Base-by-base conservation (phyloP, 1,284 basidiomycete genomes). In the Cerioporus squamosus region DNA sequence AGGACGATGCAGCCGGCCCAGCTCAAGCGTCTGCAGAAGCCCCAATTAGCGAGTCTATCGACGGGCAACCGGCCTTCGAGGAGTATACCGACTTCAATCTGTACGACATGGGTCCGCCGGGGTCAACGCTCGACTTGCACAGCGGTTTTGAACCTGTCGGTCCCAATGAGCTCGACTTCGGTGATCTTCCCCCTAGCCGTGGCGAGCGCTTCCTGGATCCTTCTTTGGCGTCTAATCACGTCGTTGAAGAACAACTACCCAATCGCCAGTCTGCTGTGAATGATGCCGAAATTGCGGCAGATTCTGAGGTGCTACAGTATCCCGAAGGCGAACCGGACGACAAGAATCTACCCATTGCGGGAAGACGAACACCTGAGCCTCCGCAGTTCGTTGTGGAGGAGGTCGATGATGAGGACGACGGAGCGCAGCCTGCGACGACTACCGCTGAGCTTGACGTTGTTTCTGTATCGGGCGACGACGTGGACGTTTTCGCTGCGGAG, bases 101-200 rank as follows among this genome's bases (percentile, higher is more conserved):
- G 29, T 71, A 71, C 51, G 66, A 59, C 22, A 44, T 64, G 68
- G 71, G n/a, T 51, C 63, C 22, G 44, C 61, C 20, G 61, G 61
- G 39, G 43, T 53, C 46, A 9, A 6, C 26, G 26, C 26, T 29
- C 29, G 39, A 51, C 23, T 15, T 33, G 29, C 46, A 57, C 3
- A 31, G 31, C 4, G 40, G 55, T 5, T 66, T 61, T 39, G 66
- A 67, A 48, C 66, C 66, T 18, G 54, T 67, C 23, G 54, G 44
- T 10, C 33, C 53, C 2, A 51, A 49, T 8, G 57, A 47, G 5
- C 24, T 51, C 9, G 64, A 64, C 44, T 67, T 67, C 24, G 66
- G 64, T 17, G 64, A 62, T 22, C 51, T 67, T 2, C 64, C 61
- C 20, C 60, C 57, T 3, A 47, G 55, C 24, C 51, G 50, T 3